Base-by-base conservation (phyloP, 139 green algal genomes). In the Gonium pectorale region DNA sequence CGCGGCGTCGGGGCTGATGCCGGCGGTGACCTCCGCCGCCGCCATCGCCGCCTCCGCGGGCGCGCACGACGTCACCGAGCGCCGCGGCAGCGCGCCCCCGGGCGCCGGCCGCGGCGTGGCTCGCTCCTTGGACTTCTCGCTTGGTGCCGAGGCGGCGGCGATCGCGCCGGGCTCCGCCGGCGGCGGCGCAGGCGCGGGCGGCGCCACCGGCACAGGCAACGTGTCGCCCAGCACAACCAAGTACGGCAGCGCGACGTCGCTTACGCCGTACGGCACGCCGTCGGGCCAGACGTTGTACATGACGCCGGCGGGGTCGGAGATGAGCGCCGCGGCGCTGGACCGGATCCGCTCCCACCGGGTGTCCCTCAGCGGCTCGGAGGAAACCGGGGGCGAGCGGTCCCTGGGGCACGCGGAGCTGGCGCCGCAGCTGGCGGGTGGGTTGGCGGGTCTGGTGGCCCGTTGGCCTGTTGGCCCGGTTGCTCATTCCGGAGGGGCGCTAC, bases 161-260 rank as follows among this genome's bases (percentile, higher is more conserved):
- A 27, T 27, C 13, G 41, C 43, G 49, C 44, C 43, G 44, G 29
- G 26, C 56, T 24, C 24, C 24, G 24, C 56, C 24, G 56, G 56
- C 56, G 56, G 24, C 24, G 24, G 26, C 68, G 46, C 27, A n/a
- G n/a, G n/a, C 68, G 68, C 43, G 3, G 68, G 29, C 3, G 68
- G 43, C 19, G 44, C 46, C 46, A 31, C 2, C 6, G 70, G 27
- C 49, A 26, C 31, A 22, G n/a, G 35, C 70, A 26, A 44, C 2
- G 17, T 29, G 43, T 62, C 44, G 46, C 69, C 35, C 69, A 63
- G 69, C 11, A 63, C 22, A 24, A 64, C 44, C 69, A 78, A 41
- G 44, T 78, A 79, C 70, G 70, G 59, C n/a, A 79, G 70, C 49
- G 70, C 70, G 31, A 31, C 33, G 15, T 79, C 70, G 44, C 35